Evolutionary conservation across 1,139 yeast genomes (phyloP).

Genomic region (Candida neerlandica): DNA sequence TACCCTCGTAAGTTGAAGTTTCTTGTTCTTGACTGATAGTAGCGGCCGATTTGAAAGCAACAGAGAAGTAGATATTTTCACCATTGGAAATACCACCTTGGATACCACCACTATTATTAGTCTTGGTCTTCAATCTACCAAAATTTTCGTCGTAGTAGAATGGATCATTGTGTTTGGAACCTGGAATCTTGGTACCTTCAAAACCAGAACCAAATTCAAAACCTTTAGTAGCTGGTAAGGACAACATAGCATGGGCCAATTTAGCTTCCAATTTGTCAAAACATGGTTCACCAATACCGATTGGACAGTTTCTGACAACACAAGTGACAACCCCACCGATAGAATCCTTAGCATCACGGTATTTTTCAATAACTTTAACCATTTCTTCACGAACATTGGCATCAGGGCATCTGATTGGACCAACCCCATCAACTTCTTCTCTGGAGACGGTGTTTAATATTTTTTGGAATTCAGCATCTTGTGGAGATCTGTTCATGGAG

Average conservation of each 20-base stretch:
- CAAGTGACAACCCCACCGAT: constrained; percentile 98
- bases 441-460: constrained; percentile 77
- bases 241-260: constrained; percentile 96
- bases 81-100: constrained; percentile 99
- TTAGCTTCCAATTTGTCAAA: constrained; percentile 94
- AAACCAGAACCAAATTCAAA: constrained; percentile 97
- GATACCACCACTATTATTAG: constrained; percentile 95
- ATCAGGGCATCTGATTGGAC: constrained; percentile 95
- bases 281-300: constrained; percentile 96
- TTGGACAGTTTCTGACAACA: constrained; percentile 89
- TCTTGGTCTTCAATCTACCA: constrained; percentile 72
- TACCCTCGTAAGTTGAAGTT: constrained; percentile 87
- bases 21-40: constrained; percentile 92
- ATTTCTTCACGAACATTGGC: constrained; percentile 68
- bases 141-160: constrained; percentile 60
- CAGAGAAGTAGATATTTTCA: constrained; percentile 89
- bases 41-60: constrained; percentile 98
- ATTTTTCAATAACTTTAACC: constrained; percentile 85
- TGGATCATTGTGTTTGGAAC: constrained; percentile 91
- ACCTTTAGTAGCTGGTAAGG: constrained; percentile 97
- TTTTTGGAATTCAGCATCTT: constrained; percentile 63
- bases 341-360: constrained; percentile 86
- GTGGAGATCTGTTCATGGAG: constrained; percentile 73
- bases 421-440: constrained; percentile 82
- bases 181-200: constrained; percentile 84